Evolutionary conservation across 345 rosid genomes (phyloP), one percentile per base, ranked within the genome.

Genomic region (Populus ilicifolia): DNA sequence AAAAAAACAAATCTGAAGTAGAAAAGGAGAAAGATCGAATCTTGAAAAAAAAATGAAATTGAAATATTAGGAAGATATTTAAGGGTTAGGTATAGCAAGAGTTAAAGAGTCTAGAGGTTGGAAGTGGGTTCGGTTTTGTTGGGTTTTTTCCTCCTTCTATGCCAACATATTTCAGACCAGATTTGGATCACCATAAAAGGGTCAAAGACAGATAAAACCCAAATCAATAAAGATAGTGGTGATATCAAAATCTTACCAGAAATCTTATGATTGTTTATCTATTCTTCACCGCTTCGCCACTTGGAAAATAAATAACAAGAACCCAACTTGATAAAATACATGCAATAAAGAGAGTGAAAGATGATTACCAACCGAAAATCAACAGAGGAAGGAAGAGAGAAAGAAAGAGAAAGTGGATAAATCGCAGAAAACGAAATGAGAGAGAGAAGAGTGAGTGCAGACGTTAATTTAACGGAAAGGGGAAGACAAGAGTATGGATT

Each of bases 111-210:
- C 46, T 9, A 38, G 36, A 64, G 27, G 21, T 65, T 23, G 48
- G 64, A 20, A 8, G 27, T 2, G 14, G 14, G 50, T 23, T 13
- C 8, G 38, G 11, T 27, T 9, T 23, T 13, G 66, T 14, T 52
- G 69, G 44, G 30, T 16, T 33, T 33, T 17, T 72, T 83, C 76
- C 80, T 81, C 67, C 84, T 80, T 77, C 71, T 81, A 61, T 85
- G 87, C 69, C 78, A 70, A 77, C 88, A 87, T 79, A 87, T 81
- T 81, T 73, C 83, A 63, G 89, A 85, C 35, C 85, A 83, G 66
- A 83, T 82, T 73, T 80, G 83, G 61, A 78, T 77, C 75, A 82
- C 67, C 83, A 85, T 18, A 77, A 85, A 84, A 35, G 67, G 80
- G 75, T 78, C 78, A 67, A 85, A 64, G 64, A 25, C 7, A 41